Base-by-base conservation (phyloP, 495 filamentous ascomycete species). In the Neurospora africana region DNA sequence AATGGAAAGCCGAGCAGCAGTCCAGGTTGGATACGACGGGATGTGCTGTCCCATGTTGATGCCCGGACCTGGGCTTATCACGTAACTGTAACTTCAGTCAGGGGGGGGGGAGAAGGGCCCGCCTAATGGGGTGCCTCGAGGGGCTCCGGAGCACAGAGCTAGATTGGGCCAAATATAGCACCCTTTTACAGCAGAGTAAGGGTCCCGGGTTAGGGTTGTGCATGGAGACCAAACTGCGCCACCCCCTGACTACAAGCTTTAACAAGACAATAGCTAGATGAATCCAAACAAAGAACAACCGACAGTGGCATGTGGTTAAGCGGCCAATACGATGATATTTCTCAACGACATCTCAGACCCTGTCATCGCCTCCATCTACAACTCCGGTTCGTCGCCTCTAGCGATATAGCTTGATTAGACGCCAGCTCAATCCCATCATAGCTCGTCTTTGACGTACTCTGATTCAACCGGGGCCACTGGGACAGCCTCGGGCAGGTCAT, bases 401-500 rank as follows among this genome's bases (percentile, higher is more conserved):
- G 53, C 27, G 27, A 13, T 15, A 33, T 65, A 19, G 13, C 27
- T 19, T 19, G 0, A 33, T 65, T 7, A 33, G 23, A 30, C 11
- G 23, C 8, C 47, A 58, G 21, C 13, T 35, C 23, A 5, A 15
- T 65, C 27, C 4, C 53, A 65, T 65, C 23, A 65, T 33, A 65
- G 53, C 15, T 65, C 53, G 27, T 65, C 53, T 3, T 65, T 65
- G 27, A 65, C 53, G 53, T 65, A 65, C 53, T 65, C 27, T 4
- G 53, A 3, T 33, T 65, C 53, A 7, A 33, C 53, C 5, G 53
- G 23, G 27, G 27, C 53, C 11, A 23, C 53, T 61, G 53, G 53
- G 13, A 17, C 53, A 61, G 27, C 53, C 13, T 61, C 27, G n/a
- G 41, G 43, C 40, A 85, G 68, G 33, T 84, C 80, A 30, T 84